A percentile compares a stretch with the other conserved stretches of the same genome.
Evolutionary conservation across 805 yeast genomes (phyloP).

Genomic region (Komagataella populi): DNA sequence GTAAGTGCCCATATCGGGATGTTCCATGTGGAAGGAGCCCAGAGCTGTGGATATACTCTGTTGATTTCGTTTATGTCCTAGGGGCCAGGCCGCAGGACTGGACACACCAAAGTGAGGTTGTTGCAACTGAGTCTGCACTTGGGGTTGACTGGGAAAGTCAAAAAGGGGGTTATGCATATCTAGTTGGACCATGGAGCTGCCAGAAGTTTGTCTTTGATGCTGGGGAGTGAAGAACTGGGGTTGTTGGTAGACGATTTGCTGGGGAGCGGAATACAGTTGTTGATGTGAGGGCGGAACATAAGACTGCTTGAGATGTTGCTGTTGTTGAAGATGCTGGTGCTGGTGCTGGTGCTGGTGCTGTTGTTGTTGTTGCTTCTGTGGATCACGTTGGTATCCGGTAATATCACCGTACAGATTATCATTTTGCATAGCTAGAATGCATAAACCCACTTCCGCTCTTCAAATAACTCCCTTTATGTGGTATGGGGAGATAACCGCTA

Average conservation of each 20-base stretch:
- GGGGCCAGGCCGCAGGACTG: background rate
- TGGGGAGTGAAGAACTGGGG: background rate
- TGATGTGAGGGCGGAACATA: background rate
- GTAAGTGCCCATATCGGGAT: background rate
- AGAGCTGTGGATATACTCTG: background rate
- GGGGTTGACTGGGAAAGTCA: background rate
- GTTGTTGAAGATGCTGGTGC: background rate
- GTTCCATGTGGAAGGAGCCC: background rate
- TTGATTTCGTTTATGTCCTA: background rate
- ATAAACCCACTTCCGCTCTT: background rate
- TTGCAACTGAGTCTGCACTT: background rate
- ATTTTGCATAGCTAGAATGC: background rate
- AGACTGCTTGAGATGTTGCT: background rate
- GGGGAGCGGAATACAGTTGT: background rate
- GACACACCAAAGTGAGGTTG: background rate
- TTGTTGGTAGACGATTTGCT: background rate
- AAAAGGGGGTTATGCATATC: background rate
- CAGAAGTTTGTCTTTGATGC: background rate
- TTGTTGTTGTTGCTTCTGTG: conserved; percentile 3
- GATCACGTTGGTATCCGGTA: background rate
- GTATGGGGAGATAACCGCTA: background rate
- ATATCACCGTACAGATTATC: background rate
- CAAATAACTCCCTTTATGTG: background rate
- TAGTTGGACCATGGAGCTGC: background rate
- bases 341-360: conserved; percentile 1